Base-by-base conservation (phyloP, 495 filamentous ascomycete species). In the Achaetomiella virescens region DNA sequence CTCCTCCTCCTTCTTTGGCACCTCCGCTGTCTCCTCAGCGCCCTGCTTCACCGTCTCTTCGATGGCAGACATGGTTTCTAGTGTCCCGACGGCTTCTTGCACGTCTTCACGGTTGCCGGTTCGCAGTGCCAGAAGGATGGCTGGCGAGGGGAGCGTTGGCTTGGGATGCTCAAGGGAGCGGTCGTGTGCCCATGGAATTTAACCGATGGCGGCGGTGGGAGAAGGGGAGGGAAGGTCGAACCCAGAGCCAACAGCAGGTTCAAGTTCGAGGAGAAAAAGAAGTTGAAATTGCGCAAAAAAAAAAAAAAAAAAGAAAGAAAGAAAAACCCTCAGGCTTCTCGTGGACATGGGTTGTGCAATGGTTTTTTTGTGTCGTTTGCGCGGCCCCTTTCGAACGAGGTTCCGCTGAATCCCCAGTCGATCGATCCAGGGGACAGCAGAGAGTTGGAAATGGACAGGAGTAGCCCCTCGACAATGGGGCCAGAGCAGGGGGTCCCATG, bases 131-230 rank as follows among this genome's bases (percentile, higher is more conserved):
- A 42, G 25, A 14, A 31, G 11, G 9, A 25, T 42, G 8, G 15
- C 6, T 2, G 18, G 24, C 33, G 29, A 20, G 36, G 36, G 10
- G 6, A 41, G 48, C 22, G 38, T 44, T 1, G 37, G 36, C 29
- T n/a, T 20, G 37, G 36, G 25, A 49, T 44, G 54, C 2, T 50
- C 38, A 43, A 22, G 53, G n/a, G 35, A 24, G 7, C 14, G 35
- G 24, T 35, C 45, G 54, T 56, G 54, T 56, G 54, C 54, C 21
- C 54, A 50, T 56, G 46, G 54, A 56, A 49, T 56, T 44, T 36
- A 27, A 35, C 22, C 29, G 46, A 56, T 43, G 43, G 22, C 27
- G 27, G 27, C 9, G 27, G 27, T 4, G 27, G 27, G 6, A 1
- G 52, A 12, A 12, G 33, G 21, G 31, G 52, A 31, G 12, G 0